Percentiles rank a stretch among this genome's conserved stretches.
phyloP scores from a whole-genome alignment of 148 eudicot species.

The Rhododendron henanense region DNA sequence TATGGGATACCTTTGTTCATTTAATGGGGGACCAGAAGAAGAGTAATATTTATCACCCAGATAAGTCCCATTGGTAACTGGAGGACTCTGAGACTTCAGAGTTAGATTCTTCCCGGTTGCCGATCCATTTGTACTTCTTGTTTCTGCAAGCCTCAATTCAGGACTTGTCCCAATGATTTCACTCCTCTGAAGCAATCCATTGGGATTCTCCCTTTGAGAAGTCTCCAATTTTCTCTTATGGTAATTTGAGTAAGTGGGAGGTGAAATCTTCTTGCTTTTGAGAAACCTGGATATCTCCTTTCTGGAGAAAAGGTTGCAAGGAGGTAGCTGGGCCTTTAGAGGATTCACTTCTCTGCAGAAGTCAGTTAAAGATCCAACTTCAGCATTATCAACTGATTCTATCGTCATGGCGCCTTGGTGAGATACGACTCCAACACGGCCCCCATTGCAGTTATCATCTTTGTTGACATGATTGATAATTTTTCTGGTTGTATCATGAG shows the following conservation, averaged over 20 bases:
- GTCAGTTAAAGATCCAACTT: constrained; percentile 2
- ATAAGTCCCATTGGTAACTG: constrained; percentile 26
- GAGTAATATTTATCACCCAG: constrained; percentile 12
- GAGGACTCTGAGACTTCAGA: constrained; percentile 14
- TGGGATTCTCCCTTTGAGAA: constrained; percentile 27
- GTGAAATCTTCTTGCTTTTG: constrained; percentile 49
- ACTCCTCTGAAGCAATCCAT: constrained; percentile 19
- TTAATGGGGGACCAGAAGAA: constrained; percentile 22
- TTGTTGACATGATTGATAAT: constrained; percentile 17
- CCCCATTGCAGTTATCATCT: constrained; percentile 32
- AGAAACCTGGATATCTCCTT: constrained; percentile 73
- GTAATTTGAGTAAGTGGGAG: constrained; percentile 36
- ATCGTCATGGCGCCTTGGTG: constrained; percentile 7
- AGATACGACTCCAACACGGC: constrained; percentile 14
- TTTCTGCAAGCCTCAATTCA: constrained; percentile 14
- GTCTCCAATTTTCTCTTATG: constrained; percentile 35
- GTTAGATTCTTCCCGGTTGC: constrained; percentile 27
- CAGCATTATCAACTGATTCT: constrained; percentile 9
- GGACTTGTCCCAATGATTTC: constrained; percentile 25
- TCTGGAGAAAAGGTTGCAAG: constrained; percentile 60
- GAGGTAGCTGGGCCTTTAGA: constrained; percentile 71
- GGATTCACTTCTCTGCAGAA: constrained; percentile 47
- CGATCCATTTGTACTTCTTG: constrained; percentile 38
- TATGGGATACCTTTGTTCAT: constrained; percentile 15
- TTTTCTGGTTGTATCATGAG: constrained; percentile 15